Conservation (phyloP, 305 asterid genomes). For the Caryopteris hybrid region DNA sequence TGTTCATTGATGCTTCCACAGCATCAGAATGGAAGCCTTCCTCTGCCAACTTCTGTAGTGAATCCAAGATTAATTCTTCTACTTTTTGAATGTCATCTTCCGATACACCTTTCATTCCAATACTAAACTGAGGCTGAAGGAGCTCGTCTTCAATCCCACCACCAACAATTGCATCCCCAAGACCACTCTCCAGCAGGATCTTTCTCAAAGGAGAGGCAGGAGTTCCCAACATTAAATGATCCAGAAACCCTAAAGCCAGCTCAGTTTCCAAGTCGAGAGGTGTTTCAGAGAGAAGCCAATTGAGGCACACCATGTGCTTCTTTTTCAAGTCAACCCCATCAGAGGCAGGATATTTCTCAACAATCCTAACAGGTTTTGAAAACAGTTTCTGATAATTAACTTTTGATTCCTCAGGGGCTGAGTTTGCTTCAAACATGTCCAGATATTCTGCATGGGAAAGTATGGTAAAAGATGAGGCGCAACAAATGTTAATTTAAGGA, state of each 20-base stretch:
- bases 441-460: conserved; percentile 56
- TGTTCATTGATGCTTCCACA: conserved; percentile 97
- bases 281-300: conserved; percentile 87
- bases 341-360: conserved; percentile 90
- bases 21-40: conserved; percentile 93
- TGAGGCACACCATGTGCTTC: conserved; percentile 95
- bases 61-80: conserved; percentile 63
- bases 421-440: conserved; percentile 82
- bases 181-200: conserved; percentile 88
- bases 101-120: conserved; percentile 93
- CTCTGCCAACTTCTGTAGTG: conserved; percentile 63
- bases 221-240: conserved; percentile 89
- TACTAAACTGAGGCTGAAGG: conserved; percentile 93
- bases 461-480: not conserved
- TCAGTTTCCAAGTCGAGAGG: conserved; percentile 96
- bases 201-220: conserved; percentile 98
- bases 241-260: conserved; percentile 83
- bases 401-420: conserved; percentile 82
- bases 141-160: conserved; percentile 98
- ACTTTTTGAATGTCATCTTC: conserved; percentile 72
- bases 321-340: conserved; percentile 85
- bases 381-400: conserved; percentile 74
- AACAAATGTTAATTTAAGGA: not conserved
- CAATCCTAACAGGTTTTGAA: conserved; percentile 64
- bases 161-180: conserved; percentile 93